Percentiles rank a stretch among this genome's conserved stretches.
Evolutionary conservation across 139 green algal genomes (phyloP).

Genomic region (Penium margaritaceum): DNA sequence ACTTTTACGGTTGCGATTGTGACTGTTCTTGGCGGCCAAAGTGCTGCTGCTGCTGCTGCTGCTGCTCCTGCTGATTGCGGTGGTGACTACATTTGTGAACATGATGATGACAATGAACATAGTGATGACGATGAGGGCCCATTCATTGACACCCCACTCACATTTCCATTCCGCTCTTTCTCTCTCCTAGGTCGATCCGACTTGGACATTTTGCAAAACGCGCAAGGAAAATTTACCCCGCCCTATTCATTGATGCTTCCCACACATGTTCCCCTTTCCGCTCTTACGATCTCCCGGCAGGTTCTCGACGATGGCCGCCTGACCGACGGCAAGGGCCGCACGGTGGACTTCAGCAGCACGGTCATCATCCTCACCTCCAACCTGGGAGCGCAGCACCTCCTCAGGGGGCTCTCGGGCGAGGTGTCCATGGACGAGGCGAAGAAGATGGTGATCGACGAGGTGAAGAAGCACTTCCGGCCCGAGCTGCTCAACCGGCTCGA

Average conservation of each 20-base stretch:
- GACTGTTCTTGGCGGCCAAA: too few relatives aligned
- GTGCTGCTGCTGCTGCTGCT: too few relatives aligned
- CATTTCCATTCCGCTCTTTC: background rate
- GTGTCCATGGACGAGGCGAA: conserved; percentile 52
- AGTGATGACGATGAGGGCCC: too few relatives aligned
- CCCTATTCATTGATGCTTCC: too few relatives aligned
- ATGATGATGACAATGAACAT: too few relatives aligned
- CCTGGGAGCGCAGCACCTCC: conserved; percentile 64
- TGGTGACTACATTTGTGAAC: too few relatives aligned
- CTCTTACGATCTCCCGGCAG: conserved; percentile 42
- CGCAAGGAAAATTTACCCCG: background rate
- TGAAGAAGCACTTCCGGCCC: conserved; percentile 58
- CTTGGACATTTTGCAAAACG: background rate
- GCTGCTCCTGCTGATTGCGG: too few relatives aligned
- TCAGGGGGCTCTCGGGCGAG: conserved; percentile 22
- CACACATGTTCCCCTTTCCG: too few relatives aligned
- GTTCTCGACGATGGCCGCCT: conserved; percentile 76
- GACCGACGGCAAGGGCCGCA: conserved; percentile 65
- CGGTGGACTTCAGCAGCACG: conserved; percentile 84
- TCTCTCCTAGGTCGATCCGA: background rate
- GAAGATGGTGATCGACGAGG: conserved; percentile 37
- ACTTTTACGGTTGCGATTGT: too few relatives aligned
- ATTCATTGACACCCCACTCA: too few relatives aligned
- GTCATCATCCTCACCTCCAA: conserved; percentile 94
- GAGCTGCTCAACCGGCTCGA: conserved; percentile 84